Evolutionary conservation across 1,139 yeast species (phyloP), one percentile per base, ranked within the genome.

Genomic region (Magnusiomyces paraingens): DNA sequence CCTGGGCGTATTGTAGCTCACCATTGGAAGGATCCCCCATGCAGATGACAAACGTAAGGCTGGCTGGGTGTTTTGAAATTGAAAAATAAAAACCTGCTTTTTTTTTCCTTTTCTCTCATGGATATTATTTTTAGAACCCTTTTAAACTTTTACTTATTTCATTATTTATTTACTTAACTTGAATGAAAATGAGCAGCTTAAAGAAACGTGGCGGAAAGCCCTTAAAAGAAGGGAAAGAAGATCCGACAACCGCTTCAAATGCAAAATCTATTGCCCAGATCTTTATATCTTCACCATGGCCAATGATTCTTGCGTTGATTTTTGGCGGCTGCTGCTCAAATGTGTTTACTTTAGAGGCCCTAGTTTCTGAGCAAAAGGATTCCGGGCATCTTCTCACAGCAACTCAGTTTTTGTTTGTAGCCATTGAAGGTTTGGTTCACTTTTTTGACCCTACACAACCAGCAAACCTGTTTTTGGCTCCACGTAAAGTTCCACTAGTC

Each of bases 251-350:
- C 43, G 20, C 22, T 11, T 18, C 45, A 6, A 39, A 45, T 3
- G 47, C 52, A 22, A 35, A 35, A 40, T 49, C 55, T n/a, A 47
- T 52, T 8, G 39, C 40, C 3, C 55, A 55, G 44, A 50, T 54
- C 20, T 51, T 57, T 14, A 40, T 53, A 3, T 55, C 14, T 12
- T 45, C 59, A 32, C 63, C 63, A 22, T 59, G 64, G 63, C 44
- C 56, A 8, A 47, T 58, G 2, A 61, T 64, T 22, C 39, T 71
- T 17, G 65, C 64, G 5, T 74, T 80, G 50, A 80, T 84, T 20
- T 81, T 84, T 63, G 86, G 88, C 0, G 90, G 93, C 1, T 86
- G 93, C 63, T 85, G 93, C 62, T 72, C 81, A 32, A 85, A 84
- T 66, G 91, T 84, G 38, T 73, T 80, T 58, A 74, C 84, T 0